Evolutionary conservation across 306 rosid genomes (phyloP), one percentile per base, ranked within the genome.

Genomic region (Carpinus viminea): DNA sequence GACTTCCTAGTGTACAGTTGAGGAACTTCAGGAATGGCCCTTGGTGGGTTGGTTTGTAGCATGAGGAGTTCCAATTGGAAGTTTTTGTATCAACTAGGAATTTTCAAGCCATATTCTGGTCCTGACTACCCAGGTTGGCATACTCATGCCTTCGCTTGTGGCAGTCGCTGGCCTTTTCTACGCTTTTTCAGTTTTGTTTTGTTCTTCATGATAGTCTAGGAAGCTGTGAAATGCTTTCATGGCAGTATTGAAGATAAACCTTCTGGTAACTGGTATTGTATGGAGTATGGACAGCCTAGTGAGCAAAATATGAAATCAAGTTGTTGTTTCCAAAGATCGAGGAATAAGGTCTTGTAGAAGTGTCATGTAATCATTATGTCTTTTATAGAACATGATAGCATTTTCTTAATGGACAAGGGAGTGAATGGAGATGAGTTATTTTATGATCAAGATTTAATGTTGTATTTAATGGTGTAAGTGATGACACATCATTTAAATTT

Each of bases 91-190:
- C 26, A 70, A 47, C 59, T 79, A 75, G 81, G 62, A 64, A 70
- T 75, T 48, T 73, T 79, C 36, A 21, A 73, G 15, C 72, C 82
- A 77, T 74, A 59, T 79, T 65, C 75, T 48, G 82, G 83, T 51
- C 83, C 52, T 72, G 82, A 74, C 82, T 74, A 66, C 88, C 90
- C 85, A 83, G 88, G 87, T 90, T 90, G 86, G 89, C 88, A 21
- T 72, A 80, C 55, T 65, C 80, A 54, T 64, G 86, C 81, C 88
- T 72, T 81, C 86, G 4, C 87, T 82, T 85, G 89, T 75, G 92
- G 85, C 85, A 51, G 88, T 82, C 79, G 69, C 73, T 76, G 83
- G 76, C 75, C 85, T 72, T 74, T 51, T 18, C 28, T 24, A 64
- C 13, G 21, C 61, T 77, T 57, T 47, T 61, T 38, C 66, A 9